phyloP scores from a whole-genome alignment of 163 green algal genomes.

The Prototheca wickerhamii region DNA sequence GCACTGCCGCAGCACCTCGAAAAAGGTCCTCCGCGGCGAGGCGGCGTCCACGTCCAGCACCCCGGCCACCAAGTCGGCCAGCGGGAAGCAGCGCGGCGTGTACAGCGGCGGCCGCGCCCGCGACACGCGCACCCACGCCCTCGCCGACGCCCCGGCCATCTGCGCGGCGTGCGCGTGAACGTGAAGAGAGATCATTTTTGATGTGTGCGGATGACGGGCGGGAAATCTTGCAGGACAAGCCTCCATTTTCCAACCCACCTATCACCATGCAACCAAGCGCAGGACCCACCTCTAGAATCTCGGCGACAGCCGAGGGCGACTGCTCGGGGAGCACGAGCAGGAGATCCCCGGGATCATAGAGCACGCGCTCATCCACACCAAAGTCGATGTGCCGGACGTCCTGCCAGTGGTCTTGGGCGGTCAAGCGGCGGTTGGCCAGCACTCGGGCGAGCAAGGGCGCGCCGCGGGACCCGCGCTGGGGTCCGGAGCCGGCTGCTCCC shows the following conservation, averaged over 20 bases:
- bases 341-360: slow-evolving; percentile 59
- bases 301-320: slow-evolving; percentile 33
- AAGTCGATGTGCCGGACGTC: slow-evolving; percentile 79
- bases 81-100: not conserved
- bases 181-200: too few species aligned
- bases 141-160: not conserved
- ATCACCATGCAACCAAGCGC: not conserved
- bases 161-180: not conserved
- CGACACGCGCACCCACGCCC: not conserved
- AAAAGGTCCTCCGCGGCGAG: slow-evolving; percentile 78
- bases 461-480: slow-evolving; percentile 47
- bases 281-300: slow-evolving; percentile 29
- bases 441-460: slow-evolving; percentile 14
- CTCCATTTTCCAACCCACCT: not conserved
- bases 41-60: slow-evolving; percentile 71
- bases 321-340: slow-evolving; percentile 55
- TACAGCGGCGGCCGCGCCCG: not conserved
- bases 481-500: not conserved
- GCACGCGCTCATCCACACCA: slow-evolving; percentile 34
- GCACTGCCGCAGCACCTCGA: slow-evolving; percentile 72
- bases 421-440: slow-evolving; percentile 57
- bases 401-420: slow-evolving; percentile 68
- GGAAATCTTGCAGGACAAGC: not conserved
- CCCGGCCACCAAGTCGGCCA: slow-evolving; percentile 48
- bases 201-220: not conserved